Conservation (phyloP, 495 filamentous ascomycete genomes). For the Articulospora tetracladia region DNA sequence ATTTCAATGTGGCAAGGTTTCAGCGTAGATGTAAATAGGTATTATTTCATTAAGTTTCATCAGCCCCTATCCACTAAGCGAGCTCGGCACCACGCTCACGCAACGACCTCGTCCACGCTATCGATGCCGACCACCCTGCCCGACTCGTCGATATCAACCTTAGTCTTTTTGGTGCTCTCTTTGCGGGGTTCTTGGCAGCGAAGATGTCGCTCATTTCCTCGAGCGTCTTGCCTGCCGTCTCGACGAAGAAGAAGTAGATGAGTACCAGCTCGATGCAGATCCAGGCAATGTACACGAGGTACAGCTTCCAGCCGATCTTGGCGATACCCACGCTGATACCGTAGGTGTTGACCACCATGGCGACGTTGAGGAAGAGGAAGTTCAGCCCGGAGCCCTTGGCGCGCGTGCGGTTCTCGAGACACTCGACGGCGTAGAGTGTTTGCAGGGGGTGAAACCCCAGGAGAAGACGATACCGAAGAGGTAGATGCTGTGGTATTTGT, state of each 20-base stretch:
- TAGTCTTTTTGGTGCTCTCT: constrained; percentile 35
- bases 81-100: neutral
- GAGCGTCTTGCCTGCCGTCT: constrained; percentile 62
- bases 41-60: too few species aligned
- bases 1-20: too few species aligned
- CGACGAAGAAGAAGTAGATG: constrained; percentile 65
- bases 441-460: constrained; percentile 58
- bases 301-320: constrained; percentile 50
- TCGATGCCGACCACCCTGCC: constrained; percentile 12
- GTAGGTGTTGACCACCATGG: constrained; percentile 42
- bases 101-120: neutral
- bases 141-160: constrained; percentile 28
- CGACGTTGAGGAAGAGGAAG: constrained; percentile 34
- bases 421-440: constrained; percentile 36
- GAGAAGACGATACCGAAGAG: constrained; percentile 58
- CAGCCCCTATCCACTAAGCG: too few species aligned
- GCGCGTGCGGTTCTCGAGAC: constrained; percentile 40
- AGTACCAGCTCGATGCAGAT: constrained; percentile 41
- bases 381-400: constrained; percentile 45
- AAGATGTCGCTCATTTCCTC: constrained; percentile 57
- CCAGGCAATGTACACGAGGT: constrained; percentile 47
- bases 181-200: constrained; percentile 38
- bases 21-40: too few species aligned
- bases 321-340: constrained; percentile 48
- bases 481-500: too few species aligned